Evolutionary conservation across 2,329 filamentous ascomycete species (phyloP), one percentile per base, ranked within the genome.

Genomic region (Cordyceps farinosa): DNA sequence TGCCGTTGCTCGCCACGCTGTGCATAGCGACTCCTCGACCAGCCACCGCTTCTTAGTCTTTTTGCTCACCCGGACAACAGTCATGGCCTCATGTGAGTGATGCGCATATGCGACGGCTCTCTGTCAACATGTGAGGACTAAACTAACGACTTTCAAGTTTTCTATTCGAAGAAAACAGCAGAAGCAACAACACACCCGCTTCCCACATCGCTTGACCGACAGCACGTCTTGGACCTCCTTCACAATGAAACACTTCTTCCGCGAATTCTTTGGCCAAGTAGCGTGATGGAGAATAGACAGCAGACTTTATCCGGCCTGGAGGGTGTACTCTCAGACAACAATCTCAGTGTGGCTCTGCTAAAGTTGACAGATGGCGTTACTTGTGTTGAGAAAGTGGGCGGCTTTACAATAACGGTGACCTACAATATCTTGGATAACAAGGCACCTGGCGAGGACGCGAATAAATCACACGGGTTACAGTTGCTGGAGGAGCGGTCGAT

Each of bases 381-480:
- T 1, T 52, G 57, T 27, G 47, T 34, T 8, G 57, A 60, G 13
- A 60, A 52, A 38, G 8, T 60, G 7, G 57, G 34, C 22, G 47
- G 57, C 57, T 60, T 60, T 32, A 60, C 57, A n/a, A 52, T 60
- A 47, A 60, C 57, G 47, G 47, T 60, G 5, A 30, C 57, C 5
- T 60, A 60, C 2, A 44, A 4, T 32, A 22, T 52, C 5, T 1
- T 44, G 4, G 29, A 52, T 2, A 22, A 34, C 27, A 47, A 52
- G 22, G 32, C 5, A 17, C 32, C 5, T 15, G 11, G n/a, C 5
- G 27, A 34, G 36, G 29, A 32, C n/a, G 15, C 1, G 34, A 10
- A 5, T 15, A n/a, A 5, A 17, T 9, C 45, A 5, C 9, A 5
- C 15, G 2, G 22, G 9, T 42, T 52, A 6, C 57, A 22, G 17